These are phyloP conservation scores for Nigrospora sphaerica DNA, from an alignment of 2,329 filamentous ascomycete genomes.

Conservation along the genomic window DNA sequence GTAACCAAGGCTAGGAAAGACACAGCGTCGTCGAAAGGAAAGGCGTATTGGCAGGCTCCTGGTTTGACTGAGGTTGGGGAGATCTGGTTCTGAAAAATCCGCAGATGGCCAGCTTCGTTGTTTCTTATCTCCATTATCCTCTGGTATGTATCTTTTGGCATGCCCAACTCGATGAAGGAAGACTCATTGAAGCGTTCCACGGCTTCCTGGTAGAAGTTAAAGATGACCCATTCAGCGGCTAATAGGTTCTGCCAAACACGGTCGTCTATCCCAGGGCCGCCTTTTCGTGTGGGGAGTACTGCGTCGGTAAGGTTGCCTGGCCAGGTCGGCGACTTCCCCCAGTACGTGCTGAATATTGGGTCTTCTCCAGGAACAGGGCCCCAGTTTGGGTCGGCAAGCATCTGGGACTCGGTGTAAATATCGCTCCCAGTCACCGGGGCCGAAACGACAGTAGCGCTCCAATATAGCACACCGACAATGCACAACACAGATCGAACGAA, in stretches of 20 bases:
- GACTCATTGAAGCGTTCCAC: conserved; percentile 29
- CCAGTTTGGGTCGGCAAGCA: conserved; percentile 15
- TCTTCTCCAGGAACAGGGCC: conserved; percentile 24
- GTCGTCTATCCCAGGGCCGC: conserved; percentile 28
- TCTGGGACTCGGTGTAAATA: conserved; percentile 8
- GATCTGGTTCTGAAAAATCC: conserved; percentile 35
- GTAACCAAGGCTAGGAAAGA: conserved; percentile 21
- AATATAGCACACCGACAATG: no score
- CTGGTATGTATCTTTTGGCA: conserved; percentile 27
- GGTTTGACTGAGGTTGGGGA: conserved; percentile 31
- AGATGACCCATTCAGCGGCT: conserved; percentile 35
- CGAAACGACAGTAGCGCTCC: no score
- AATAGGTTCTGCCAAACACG: conserved; percentile 36
- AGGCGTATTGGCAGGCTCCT: conserved; percentile 12
- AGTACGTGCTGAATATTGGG: conserved; percentile 24
- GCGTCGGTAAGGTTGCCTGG: conserved; percentile 27
- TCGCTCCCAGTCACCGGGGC: neutral
- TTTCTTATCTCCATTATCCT: conserved; percentile 29
- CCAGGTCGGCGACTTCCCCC: conserved; percentile 23
- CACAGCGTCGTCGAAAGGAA: conserved; percentile 11
- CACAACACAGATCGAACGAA: no score
- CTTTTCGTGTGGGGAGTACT: conserved; percentile 16
- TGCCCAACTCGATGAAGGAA: conserved; percentile 19
- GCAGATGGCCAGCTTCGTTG: conserved; percentile 36
- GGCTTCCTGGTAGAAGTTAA: conserved; percentile 32